These are phyloP conservation scores for Tetrahymena malaccensis DNA, from an alignment of 73 alveolate genomes.

Conservation along the genomic window DNA sequence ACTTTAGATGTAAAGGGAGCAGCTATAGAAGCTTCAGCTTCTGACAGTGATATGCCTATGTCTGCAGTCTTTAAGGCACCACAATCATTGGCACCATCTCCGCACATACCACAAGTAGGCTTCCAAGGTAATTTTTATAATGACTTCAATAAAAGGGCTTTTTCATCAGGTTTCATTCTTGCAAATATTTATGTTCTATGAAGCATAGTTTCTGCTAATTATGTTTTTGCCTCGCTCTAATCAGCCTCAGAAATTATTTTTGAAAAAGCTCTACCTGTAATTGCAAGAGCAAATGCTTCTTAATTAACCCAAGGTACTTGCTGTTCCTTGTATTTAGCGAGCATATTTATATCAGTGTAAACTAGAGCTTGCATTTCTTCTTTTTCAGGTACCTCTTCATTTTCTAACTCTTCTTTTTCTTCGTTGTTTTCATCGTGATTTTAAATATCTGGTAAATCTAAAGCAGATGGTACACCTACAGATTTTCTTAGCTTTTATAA, in stretches of 20 bases:
- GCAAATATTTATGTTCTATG: constrained; percentile 90
- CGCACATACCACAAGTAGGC: constrained; percentile 90
- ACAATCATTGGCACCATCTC: constrained; percentile 99
- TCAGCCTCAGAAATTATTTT: constrained; percentile 16
- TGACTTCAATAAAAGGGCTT: constrained; percentile 81
- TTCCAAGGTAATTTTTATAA: constrained; percentile 54
- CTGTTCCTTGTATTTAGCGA: neutral
- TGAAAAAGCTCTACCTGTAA: constrained; percentile 73
- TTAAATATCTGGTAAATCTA: neutral
- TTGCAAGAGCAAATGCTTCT: constrained; percentile 48
- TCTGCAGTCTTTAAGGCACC: constrained; percentile 96
- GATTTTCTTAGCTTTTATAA: neutral
- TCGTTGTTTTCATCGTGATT: constrained; percentile 22
- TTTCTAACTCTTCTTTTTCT: neutral
- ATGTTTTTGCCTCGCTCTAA: constrained; percentile 28
- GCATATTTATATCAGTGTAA: neutral
- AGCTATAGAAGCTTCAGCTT: constrained; percentile 95
- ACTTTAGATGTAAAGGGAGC: constrained; percentile 91
- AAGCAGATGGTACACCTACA: neutral
- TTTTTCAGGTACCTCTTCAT: constrained; percentile 1
- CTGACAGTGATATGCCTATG: constrained; percentile 89
- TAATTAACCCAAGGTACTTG: constrained; percentile 29
- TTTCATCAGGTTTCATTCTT: constrained; percentile 97
- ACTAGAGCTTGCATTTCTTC: neutral
- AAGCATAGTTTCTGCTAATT: constrained; percentile 59